Base-by-base conservation (phyloP, 2,329 filamentous ascomycete species). In the Pyrenophora teres region DNA sequence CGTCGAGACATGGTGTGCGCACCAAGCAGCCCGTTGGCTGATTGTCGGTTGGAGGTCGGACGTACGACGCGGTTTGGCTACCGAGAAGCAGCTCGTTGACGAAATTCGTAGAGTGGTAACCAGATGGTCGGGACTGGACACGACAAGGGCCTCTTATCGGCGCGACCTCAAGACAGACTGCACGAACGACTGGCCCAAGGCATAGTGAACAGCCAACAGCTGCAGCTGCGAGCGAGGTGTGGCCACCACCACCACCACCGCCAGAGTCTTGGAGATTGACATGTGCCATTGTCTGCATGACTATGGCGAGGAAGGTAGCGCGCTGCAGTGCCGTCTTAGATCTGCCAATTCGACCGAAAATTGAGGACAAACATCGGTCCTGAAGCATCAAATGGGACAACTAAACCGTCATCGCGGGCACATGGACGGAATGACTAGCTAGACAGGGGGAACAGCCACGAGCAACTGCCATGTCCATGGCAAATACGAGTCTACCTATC, bases 141-240 rank as follows among this genome's bases (percentile, higher is more conserved):
- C 55, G 54, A 43, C 56, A 69, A 54, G 64, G 52, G 59, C 50
- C 59, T 63, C 68, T 72, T 73, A 72, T 72, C 71, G 63, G 60
- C 56, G 54, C 57, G 60, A 56, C 51, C 38, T 54, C 35, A 46
- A 36, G 12, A 31, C 46, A 44, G 56, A 59, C 50, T 48, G 50
- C 51, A 61, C 47, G 51, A 56, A 59, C 56, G 46, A 57, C 25
- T 58, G 52, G 48, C 40, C 40, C 46, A 25, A 42, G 42, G 49
- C 12, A 50, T 45, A 38, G 40, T 39, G 18, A 37, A 43, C 16
- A 44, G 36, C 36, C 33, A 41, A 39, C 39, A 43, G 50, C 48
- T 54, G 48, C 49, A 58, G 48, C 45, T 45, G 32, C 49, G 47
- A 52, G 54, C 47, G 56, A 54, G 41, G 52, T 51, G 50, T 48